Evolutionary conservation across 257 asterid genomes (phyloP).

Genomic region (Scutellaria galericulata): DNA sequence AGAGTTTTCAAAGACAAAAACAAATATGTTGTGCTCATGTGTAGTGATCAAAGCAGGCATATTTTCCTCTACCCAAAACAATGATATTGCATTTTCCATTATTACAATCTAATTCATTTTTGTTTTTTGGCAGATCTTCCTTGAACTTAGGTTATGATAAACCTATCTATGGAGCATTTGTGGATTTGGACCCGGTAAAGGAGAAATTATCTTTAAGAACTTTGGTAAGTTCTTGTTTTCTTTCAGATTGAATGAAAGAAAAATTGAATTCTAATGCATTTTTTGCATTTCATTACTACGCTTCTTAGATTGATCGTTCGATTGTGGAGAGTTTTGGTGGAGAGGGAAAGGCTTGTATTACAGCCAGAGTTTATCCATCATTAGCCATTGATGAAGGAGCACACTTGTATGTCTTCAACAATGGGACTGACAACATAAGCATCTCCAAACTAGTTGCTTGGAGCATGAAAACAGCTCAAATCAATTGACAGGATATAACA

Average conservation of each 20-base stretch:
- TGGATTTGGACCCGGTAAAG: slow-evolving; percentile 32
- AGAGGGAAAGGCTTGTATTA: slow-evolving; percentile 40
- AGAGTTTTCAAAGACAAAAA: slow-evolving; percentile 25
- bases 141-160: slow-evolving; percentile 36
- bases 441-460: slow-evolving; percentile 33
- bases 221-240: slow-evolving; percentile 30
- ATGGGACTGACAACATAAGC: slow-evolving; percentile 26
- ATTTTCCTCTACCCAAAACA: background rate
- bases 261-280: background rate
- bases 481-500: slow-evolving; percentile 14
- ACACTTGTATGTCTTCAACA: slow-evolving; percentile 36
- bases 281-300: background rate
- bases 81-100: background rate
- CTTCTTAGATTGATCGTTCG: slow-evolving; percentile 29
- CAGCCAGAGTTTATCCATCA: slow-evolving; percentile 42
- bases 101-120: background rate
- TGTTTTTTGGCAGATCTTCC: slow-evolving; percentile 26
- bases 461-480: slow-evolving; percentile 37
- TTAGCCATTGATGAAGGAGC: slow-evolving; percentile 33
- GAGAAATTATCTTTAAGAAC: slow-evolving; percentile 36
- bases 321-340: slow-evolving; percentile 43
- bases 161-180: slow-evolving; percentile 35
- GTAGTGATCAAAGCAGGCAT: slow-evolving; percentile 41
- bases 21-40: slow-evolving; percentile 38
- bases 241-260: background rate